Percentiles rank a stretch among this genome's conserved stretches.
Evolutionary conservation across 169 alveolate species (phyloP).

Genomic region (Eimeria falciformis): DNA sequence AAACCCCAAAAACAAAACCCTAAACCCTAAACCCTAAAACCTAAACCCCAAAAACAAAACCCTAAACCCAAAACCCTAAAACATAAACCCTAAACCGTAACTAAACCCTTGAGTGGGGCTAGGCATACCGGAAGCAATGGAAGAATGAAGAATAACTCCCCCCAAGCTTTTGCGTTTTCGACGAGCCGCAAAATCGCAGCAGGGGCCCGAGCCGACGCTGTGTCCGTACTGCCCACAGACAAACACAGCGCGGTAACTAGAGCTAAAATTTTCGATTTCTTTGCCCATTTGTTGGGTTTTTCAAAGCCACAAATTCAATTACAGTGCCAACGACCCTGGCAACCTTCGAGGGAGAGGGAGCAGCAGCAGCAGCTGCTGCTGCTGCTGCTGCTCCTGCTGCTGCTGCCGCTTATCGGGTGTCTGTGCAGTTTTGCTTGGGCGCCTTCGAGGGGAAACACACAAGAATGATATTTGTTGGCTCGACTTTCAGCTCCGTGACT

Average conservation of each 20-base stretch:
- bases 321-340: too few species aligned
- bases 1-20: slow-evolving; percentile 16
- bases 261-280: too few species aligned
- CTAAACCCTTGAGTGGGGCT: neutral
- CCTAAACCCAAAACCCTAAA: neutral
- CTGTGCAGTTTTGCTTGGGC: too few species aligned
- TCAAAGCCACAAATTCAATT: too few species aligned
- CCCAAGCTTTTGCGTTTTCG: slow-evolving; percentile 84
- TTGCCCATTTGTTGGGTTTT: too few species aligned
- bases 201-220: slow-evolving; percentile 92
- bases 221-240: slow-evolving; percentile 86
- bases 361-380: too few species aligned
- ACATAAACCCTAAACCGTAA: neutral
- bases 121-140: slow-evolving; percentile 90
- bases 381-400: too few species aligned
- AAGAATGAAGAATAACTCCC: slow-evolving; percentile 93
- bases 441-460: too few species aligned
- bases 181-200: slow-evolving; percentile 84
- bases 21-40: neutral
- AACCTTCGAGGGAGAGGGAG: too few species aligned
- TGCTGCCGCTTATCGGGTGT: too few species aligned
- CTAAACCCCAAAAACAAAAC: neutral
- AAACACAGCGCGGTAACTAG: too few species aligned
- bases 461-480: slow-evolving; percentile 84
- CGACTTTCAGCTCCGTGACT: slow-evolving; percentile 77